Evolutionary conservation across 257 asterid species (phyloP), one percentile per base, ranked within the genome.

Genomic region (Fraxinus excelsior): DNA sequence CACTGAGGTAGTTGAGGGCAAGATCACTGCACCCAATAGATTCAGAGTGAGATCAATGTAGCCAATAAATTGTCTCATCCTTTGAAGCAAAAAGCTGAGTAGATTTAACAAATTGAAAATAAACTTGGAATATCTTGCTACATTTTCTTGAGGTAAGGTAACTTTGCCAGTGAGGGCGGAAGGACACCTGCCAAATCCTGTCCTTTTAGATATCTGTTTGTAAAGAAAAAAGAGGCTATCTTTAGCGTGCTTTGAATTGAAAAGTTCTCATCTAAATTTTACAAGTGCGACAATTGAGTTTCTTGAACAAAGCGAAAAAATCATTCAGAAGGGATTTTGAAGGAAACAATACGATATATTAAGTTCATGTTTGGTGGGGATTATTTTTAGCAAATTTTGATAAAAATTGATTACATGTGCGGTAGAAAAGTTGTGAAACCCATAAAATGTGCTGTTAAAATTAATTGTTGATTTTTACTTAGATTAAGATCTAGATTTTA

Each of bases 171-270:
- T 0, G 96, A 90, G 7, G 86, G 86, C 2, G 96, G 89, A 49
- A 90, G 89, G 51, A 88, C 89, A 44, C 96, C 92, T 44, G 84
- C 80, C 70, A 90, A 82, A 85, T 88, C 89, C 85, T 90, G 92
- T 38, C 89, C 88, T 40, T 11, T 77, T 3, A 90, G 86, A 65
- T 11, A 60, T 79, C 94, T 88, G 87, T 86, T 3, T 10, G 14
- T 70, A 73, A 67, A 3, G 19, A 76, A 73, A 74, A 74, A n/a
- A n/a, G n/a, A 16, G 14, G 3, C 16, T 0, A 49, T 62, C 21
- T 67, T 49, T 5, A 49, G n/a, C 18, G 16, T 12, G 16, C 7
- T 49, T 0, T 49, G 2, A 49, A 49, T 49, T 49, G 1, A n/a
- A 49, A 49, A n/a, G n/a, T n/a, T n/a, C n/a, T n/a, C n/a, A n/a